Conservation (phyloP, 345 rosid species). For the Alliaria petiolata region DNA sequence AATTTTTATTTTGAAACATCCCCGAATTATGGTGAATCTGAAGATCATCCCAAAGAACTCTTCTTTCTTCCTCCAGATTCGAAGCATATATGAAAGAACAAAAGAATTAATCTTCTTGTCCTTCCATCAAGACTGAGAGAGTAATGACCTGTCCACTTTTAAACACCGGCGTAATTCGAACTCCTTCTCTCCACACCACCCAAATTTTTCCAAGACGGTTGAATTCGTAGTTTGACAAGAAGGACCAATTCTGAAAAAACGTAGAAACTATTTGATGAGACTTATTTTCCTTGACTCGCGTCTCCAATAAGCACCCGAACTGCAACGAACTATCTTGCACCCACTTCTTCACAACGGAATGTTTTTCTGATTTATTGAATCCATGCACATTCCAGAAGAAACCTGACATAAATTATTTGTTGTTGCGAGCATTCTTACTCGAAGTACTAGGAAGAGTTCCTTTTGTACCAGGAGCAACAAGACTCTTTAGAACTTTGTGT, state of each 20-base stretch:
- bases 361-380: too few relatives aligned
- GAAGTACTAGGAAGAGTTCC: too few relatives aligned
- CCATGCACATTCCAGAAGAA: too few relatives aligned
- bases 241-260: too few relatives aligned
- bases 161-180: not conserved
- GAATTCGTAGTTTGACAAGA: not conserved
- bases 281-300: not conserved
- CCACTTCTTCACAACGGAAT: too few relatives aligned
- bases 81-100: not conserved
- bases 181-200: not conserved
- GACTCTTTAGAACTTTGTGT: too few relatives aligned
- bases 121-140: not conserved
- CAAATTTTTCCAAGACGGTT: not conserved
- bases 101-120: not conserved
- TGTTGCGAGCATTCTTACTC: too few relatives aligned
- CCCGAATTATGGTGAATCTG: not conserved
- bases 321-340: too few relatives aligned
- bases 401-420: too few relatives aligned
- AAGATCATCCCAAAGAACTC: not conserved
- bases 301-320: not conserved
- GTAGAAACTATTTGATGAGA: not conserved
- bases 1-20: not conserved
- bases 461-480: too few relatives aligned
- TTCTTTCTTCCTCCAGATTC: not conserved
- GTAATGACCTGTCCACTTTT: not conserved